These are phyloP conservation scores for Hanseniaspora valbyensis DNA, from an alignment of 805 yeast genomes.

Conservation along the genomic window DNA sequence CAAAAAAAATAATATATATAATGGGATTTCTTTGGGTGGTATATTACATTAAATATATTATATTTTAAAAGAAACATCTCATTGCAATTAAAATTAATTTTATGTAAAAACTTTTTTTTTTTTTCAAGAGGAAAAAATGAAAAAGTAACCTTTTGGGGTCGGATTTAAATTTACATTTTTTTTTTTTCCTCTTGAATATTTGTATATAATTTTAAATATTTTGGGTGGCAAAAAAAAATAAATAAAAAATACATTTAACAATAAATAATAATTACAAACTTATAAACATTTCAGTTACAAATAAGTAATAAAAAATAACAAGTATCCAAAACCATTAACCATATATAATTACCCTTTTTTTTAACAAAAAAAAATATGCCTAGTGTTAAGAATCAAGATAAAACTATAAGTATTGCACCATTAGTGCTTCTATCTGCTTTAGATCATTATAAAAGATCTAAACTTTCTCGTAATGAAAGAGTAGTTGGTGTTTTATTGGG, in stretches of 20 bases:
- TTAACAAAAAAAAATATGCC: not conserved
- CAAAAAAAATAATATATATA: too few relatives aligned
- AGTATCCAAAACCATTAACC: not conserved
- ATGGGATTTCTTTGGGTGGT: too few relatives aligned
- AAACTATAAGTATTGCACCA: conserved; percentile 78
- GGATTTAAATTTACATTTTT: not conserved
- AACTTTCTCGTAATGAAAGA: conserved; percentile 62
- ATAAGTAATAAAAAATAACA: not conserved
- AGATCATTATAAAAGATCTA: conserved; percentile 86
- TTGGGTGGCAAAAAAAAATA: conserved; percentile 11
- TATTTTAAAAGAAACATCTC: too few relatives aligned
- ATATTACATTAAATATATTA: too few relatives aligned
- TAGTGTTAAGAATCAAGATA: conserved; percentile 7
- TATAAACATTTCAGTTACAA: not conserved
- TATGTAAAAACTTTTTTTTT: too few relatives aligned
- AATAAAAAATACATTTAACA: not conserved
- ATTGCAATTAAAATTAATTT: too few relatives aligned
- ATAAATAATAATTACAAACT: not conserved
- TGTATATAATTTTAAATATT: not conserved
- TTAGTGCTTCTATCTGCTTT: conserved; percentile 85
- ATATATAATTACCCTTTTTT: too few relatives aligned
- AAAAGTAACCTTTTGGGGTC: not conserved
- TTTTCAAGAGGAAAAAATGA: not conserved
- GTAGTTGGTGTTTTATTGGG: conserved; percentile 93
- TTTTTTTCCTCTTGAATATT: not conserved